These are phyloP conservation scores for Podosphaera xanthii DNA, from an alignment of 2,329 filamentous ascomycete species.

Conservation along the genomic window DNA sequence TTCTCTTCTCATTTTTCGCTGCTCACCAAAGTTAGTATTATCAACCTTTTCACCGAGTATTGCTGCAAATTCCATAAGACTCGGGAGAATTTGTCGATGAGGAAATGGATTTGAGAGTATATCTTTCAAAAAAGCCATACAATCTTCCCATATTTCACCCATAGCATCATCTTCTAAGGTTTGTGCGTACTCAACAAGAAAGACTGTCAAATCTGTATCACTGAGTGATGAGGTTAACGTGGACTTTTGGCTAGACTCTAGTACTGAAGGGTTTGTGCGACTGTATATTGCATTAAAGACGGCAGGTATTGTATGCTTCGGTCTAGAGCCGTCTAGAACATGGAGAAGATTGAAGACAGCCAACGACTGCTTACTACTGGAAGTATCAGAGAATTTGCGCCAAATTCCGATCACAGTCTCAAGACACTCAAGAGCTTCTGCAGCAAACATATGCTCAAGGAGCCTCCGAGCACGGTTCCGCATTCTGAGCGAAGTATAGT, in stretches of 20 bases:
- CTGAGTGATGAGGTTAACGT: slow-evolving; percentile 68
- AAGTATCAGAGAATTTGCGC: slow-evolving; percentile 29
- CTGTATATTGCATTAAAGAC: slow-evolving; percentile 95
- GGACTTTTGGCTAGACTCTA: slow-evolving; percentile 63
- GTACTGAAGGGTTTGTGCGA: slow-evolving; percentile 59
- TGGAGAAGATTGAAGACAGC: slow-evolving; percentile 72
- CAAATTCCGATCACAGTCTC: slow-evolving; percentile 79
- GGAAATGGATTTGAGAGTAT: slow-evolving; percentile 84
- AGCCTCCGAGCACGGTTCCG: slow-evolving; percentile 71
- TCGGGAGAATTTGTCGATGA: slow-evolving; percentile 72
- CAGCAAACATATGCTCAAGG: slow-evolving; percentile 77
- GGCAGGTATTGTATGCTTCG: slow-evolving; percentile 76
- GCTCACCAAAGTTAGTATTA: slow-evolving; percentile 92
- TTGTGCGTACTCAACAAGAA: slow-evolving; percentile 71
- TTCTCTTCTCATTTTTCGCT: slow-evolving; percentile 75
- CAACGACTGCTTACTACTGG: slow-evolving; percentile 26
- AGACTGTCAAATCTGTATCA: slow-evolving; percentile 66
- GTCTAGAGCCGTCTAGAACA: slow-evolving; percentile 72
- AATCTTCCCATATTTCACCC: slow-evolving; percentile 96
- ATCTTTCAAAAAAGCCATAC: slow-evolving; percentile 73
- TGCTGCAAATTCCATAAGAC: slow-evolving; percentile 68
- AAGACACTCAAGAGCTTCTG: slow-evolving; percentile 78
- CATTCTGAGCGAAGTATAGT: slow-evolving; percentile 76
- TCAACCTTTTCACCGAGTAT: slow-evolving; percentile 88
- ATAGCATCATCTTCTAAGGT: slow-evolving; percentile 91